A percentile compares a stretch with the other conserved stretches of the same genome.
Conservation (phyloP, 2,329 filamentous ascomycete species). For the Sclerotinia nivalis region DNA sequence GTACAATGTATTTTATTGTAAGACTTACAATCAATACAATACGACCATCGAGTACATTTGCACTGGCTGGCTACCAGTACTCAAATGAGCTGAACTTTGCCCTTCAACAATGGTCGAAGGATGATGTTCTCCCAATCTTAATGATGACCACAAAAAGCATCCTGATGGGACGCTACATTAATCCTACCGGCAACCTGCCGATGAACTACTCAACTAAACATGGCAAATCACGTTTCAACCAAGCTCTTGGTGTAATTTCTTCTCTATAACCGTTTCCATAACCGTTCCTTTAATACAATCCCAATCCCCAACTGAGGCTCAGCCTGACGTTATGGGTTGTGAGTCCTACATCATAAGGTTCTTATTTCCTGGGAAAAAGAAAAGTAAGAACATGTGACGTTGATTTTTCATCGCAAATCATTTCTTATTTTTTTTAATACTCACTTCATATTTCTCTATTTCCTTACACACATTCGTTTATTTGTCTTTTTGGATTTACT, state of each 20-base stretch:
- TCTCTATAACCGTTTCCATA: neutral
- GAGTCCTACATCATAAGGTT: neutral
- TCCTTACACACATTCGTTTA: neutral
- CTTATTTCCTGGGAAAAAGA: neutral
- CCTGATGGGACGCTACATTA: conserved; percentile 17
- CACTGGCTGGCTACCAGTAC: neutral
- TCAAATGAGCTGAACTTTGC: conserved; percentile 5
- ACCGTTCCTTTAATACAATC: neutral
- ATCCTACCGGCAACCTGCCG: conserved; percentile 16
- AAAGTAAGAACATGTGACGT: neutral
- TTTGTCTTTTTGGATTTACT: neutral
- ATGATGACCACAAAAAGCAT: conserved; percentile 19
- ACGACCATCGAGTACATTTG: neutral
- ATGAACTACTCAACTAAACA: neutral
- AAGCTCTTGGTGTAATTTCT: neutral
- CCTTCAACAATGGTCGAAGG: conserved; percentile 9
- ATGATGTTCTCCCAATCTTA: conserved; percentile 20
- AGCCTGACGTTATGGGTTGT: neutral
- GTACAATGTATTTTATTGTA: too few relatives aligned
- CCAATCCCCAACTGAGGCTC: neutral
- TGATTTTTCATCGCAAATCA: neutral
- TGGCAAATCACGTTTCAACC: neutral
- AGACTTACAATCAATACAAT: neutral
- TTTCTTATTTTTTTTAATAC: neutral
- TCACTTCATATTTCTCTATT: neutral